Evolutionary conservation across 139 green algal species (phyloP), one percentile per base, ranked within the genome.

Genomic region (Tetraselmis striata): DNA sequence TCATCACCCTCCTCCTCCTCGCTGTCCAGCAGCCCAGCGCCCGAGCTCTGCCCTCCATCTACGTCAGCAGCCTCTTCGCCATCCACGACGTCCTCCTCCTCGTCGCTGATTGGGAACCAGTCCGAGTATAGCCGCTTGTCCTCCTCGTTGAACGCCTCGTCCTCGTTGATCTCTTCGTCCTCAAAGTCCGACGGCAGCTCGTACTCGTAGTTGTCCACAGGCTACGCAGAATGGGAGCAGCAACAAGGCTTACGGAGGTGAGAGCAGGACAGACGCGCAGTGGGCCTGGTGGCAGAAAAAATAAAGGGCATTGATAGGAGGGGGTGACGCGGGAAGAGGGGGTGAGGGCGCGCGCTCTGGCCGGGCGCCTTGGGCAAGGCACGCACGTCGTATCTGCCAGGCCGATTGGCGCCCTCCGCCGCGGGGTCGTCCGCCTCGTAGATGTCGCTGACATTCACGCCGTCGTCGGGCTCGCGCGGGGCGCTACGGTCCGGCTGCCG

Each of bases 121-220:
- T 88, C 89, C 2, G 86, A 93, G 82, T 94, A 98, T 85, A 89
- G 86, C 31, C 88, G 86, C 81, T 96, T 90, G 84, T 98, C 95
- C 78, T 98, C 92, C 77, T 85, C 91, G 0, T 87, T 97, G 83
- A 98, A 98, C 1, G 95, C 95, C 23, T 87, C 75, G 32, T 98
- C 95, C 79, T 98, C 95, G 59, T 98, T 94, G 31, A 98, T 98
- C 78, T 98, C 95, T 84, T 98, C 95, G 30, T 98, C 95, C 81
- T 98, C 92, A 88, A 97, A 97, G 80, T 97, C 93, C 0, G 83
- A 90, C 0, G 93, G 94, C 75, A 97, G 82, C 84, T 97, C 92
- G 81, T 98, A 98, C 81, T 98, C 93, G 79, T 96, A 97, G 59
- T 92, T 94, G 11, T 97, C 94, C 28, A 97, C 92, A 30, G 84